phyloP scores from a whole-genome alignment of 495 filamentous ascomycete species.

The Clavariopsis aquatica region DNA sequence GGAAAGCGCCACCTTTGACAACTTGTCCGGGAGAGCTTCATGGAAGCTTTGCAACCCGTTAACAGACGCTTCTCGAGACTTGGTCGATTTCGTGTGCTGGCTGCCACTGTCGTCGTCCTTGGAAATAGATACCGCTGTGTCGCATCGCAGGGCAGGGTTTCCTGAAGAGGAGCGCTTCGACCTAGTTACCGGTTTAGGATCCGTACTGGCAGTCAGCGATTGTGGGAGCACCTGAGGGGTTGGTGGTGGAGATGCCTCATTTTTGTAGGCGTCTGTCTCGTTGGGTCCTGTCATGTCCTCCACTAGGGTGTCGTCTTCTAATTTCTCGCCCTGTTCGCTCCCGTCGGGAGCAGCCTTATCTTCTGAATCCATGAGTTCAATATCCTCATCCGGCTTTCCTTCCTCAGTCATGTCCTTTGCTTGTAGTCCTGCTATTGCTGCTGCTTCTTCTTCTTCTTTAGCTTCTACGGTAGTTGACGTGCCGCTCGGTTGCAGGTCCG shows the following conservation, averaged over 20 bases:
- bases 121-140: conserved; percentile 1
- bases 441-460: not conserved
- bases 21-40: conserved; percentile 53
- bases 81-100: conserved; percentile 37
- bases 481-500: not conserved
- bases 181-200: conserved; percentile 24
- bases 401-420: not conserved
- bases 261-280: not conserved
- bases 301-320: not conserved
- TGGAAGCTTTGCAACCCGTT: conserved; percentile 49
- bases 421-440: not conserved
- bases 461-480: not conserved
- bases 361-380: not conserved
- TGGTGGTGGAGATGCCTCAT: not conserved
- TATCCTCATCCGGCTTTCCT: not conserved
- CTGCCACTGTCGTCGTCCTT: conserved; percentile 16
- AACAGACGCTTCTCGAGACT: conserved; percentile 44
- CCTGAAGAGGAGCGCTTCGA: conserved; percentile 8
- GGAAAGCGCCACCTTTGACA: conserved; percentile 74
- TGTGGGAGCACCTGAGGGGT: not conserved
- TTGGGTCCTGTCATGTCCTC: not conserved
- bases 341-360: not conserved
- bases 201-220: conserved; percentile 35
- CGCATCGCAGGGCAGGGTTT: conserved; percentile 9
- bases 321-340: not conserved